Evolutionary conservation across 441 rosid genomes (phyloP).

Genomic region (Pelargonium australe): DNA sequence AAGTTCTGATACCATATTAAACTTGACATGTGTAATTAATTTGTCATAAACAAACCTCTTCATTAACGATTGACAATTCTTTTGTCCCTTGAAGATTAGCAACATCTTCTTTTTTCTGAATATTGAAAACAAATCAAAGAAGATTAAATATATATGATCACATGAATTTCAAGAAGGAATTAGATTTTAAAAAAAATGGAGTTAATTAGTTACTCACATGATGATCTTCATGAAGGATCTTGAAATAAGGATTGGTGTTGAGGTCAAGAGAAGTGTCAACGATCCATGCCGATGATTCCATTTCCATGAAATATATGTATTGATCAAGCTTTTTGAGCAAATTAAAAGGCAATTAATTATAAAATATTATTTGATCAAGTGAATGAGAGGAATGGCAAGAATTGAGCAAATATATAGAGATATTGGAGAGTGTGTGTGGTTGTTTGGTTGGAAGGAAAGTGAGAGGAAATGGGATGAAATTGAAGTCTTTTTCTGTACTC

Average conservation of each 20-base stretch:
- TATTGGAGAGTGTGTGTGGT: not conserved
- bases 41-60: no score
- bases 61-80: no score
- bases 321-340: not conserved
- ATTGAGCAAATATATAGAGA: not conserved
- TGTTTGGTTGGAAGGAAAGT: not conserved
- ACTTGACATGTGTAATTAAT: no score
- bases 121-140: no score
- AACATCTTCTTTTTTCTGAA: no score
- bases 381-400: slow-evolving; percentile 23
- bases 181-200: no score
- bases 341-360: no score
- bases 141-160: no score
- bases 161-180: no score
- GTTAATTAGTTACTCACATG: not conserved
- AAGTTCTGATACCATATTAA: no score
- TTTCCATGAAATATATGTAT: not conserved
- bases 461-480: not conserved
- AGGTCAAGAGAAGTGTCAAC: slow-evolving; percentile 77
- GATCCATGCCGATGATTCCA: slow-evolving; percentile 8
- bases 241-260: slow-evolving; percentile 30
- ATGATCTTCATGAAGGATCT: not conserved
- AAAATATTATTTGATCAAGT: not conserved
- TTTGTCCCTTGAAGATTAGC: no score
- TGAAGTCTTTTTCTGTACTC: not conserved